These are phyloP conservation scores for Bromus sterilis DNA, from an alignment of 176 grass and related monocot species.

Conservation along the genomic window DNA sequence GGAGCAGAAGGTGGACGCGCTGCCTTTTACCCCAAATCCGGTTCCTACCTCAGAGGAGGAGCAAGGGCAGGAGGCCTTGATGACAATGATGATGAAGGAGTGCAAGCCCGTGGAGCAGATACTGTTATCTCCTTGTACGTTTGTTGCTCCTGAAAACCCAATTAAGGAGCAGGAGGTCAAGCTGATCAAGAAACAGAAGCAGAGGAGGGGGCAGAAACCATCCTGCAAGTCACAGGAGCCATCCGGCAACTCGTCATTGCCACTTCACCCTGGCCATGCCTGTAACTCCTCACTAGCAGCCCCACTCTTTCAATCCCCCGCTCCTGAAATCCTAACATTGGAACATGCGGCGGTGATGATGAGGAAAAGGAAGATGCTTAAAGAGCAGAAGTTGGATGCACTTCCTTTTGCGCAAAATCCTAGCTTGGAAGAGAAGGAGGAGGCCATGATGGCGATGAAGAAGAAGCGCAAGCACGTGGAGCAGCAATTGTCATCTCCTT, in stretches of 20 bases:
- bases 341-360: not conserved
- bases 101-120: not conserved
- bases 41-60: not conserved
- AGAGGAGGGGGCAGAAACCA: no score
- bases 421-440: not conserved
- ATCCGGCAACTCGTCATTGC: not conserved
- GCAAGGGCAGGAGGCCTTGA: no score
- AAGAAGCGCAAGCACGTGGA: not conserved
- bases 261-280: not conserved
- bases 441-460: not conserved
- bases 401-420: not conserved
- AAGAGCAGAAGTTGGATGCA: no score
- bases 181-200: not conserved
- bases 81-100: not conserved
- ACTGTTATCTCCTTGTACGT: not conserved
- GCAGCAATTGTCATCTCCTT: not conserved
- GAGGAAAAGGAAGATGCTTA: no score
- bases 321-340: not conserved
- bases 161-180: not conserved
- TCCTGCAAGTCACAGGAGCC: no score
- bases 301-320: not conserved
- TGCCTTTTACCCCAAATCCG: not conserved
- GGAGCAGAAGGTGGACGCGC: not conserved
- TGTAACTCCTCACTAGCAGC: not conserved
- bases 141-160: not conserved